Conservation (phyloP, 2,329 filamentous ascomycete genomes). For the Metarhizium brunneum region DNA sequence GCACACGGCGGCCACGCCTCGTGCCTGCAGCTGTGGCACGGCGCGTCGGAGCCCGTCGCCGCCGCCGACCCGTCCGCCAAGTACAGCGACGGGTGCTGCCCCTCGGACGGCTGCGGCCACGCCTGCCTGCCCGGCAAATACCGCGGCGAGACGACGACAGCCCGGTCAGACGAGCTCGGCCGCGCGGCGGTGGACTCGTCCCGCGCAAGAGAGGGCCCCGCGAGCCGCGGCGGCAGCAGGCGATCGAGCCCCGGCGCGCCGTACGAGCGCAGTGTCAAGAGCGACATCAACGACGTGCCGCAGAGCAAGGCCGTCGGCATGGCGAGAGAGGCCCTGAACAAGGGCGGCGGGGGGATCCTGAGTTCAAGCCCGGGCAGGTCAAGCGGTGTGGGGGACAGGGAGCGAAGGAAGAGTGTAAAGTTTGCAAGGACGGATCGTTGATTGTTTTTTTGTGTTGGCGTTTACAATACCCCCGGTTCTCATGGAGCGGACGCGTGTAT, state of each 20-base stretch:
- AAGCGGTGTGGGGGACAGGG: conserved; percentile 31
- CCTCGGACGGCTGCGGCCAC: conserved; percentile 56
- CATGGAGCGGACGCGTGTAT: neutral
- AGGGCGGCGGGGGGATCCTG: conserved; percentile 26
- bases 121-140: conserved; percentile 51
- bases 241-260: conserved; percentile 17
- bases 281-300: conserved; percentile 44
- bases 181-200: conserved; percentile 34
- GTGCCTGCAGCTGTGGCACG: conserved; percentile 53
- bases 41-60: conserved; percentile 18
- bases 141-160: conserved; percentile 36
- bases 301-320: conserved; percentile 53
- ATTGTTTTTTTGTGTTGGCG: neutral
- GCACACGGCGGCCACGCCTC: conserved; percentile 53
- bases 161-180: conserved; percentile 42
- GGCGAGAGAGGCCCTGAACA: conserved; percentile 43
- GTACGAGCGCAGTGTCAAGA: conserved; percentile 18
- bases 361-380: conserved; percentile 40
- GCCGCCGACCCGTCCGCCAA: conserved; percentile 14
- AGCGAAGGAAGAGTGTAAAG: conserved; percentile 56
- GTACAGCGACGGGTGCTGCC: conserved; percentile 49
- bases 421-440: conserved; percentile 34
- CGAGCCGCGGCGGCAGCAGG: conserved; percentile 9
- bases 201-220: conserved; percentile 14
- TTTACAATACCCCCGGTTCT: neutral